Conservation (phyloP, 768 basidiomycete genomes). For the Pleurotus eryngii region DNA sequence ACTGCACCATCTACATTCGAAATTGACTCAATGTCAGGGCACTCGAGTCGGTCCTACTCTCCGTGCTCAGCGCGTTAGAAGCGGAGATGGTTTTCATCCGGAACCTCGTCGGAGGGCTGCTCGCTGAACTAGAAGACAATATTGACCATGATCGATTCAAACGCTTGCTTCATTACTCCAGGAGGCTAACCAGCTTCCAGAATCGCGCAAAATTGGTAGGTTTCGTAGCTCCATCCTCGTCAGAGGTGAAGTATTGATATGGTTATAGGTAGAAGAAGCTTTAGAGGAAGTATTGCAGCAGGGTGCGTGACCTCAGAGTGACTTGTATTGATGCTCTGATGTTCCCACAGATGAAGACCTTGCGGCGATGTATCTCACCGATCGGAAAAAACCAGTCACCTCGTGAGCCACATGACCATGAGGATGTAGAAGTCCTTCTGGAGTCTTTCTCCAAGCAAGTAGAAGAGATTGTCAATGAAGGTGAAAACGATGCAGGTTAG, state of each 20-base stretch:
- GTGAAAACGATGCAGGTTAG: conserved; percentile 81
- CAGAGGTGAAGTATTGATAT: neutral
- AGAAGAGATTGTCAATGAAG: conserved; percentile 93
- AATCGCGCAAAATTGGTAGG: conserved; percentile 82
- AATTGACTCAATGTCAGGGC: conserved; percentile 52
- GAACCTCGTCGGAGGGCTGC: conserved; percentile 81
- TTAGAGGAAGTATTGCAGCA: conserved; percentile 90
- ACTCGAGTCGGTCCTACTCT: conserved; percentile 88
- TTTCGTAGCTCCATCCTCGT: neutral
- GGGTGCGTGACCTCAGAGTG: conserved; percentile 46
- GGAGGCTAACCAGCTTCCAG: conserved; percentile 84
- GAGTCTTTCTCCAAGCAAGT: conserved; percentile 96
- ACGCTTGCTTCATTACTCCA: conserved; percentile 86
- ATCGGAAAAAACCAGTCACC: conserved; percentile 65
- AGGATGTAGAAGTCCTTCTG: conserved; percentile 89
- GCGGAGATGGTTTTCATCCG: conserved; percentile 96
- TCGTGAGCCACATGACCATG: conserved; percentile 78
- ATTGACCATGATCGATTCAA: conserved; percentile 96
- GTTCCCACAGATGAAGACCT: conserved; percentile 78
- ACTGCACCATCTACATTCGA: conserved; percentile 9
- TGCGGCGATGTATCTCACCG: conserved; percentile 92
- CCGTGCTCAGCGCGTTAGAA: conserved; percentile 88
- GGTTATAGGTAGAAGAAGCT: conserved; percentile 75
- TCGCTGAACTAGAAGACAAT: conserved; percentile 92
- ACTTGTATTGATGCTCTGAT: neutral